Evolutionary conservation across 2,329 filamentous ascomycete genomes (phyloP).

Genomic region (Neonectria ditissima): DNA sequence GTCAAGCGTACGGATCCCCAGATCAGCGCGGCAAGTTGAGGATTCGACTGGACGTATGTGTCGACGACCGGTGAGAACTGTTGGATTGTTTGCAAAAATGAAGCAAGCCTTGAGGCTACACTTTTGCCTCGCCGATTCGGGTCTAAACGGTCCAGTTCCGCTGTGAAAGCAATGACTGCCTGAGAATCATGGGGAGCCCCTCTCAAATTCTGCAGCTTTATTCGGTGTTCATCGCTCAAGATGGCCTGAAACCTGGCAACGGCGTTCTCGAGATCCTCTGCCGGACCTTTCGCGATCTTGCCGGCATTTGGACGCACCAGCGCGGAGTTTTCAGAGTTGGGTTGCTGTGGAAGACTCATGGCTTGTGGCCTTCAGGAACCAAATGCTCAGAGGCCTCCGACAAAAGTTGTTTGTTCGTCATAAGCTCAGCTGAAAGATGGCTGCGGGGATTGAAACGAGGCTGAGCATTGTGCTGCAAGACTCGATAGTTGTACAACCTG

Average conservation of each 20-base stretch:
- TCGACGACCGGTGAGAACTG: conserved; percentile 31
- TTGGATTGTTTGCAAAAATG: conserved; percentile 30
- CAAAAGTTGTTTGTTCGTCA: too few relatives aligned
- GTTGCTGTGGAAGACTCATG: too few relatives aligned
- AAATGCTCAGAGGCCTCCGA: too few relatives aligned
- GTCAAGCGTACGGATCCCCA: conserved; percentile 31
- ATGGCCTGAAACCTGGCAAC: conserved; percentile 28
- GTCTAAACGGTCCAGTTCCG: conserved; percentile 21
- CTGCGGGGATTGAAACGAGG: too few relatives aligned
- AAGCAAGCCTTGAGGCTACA: conserved; percentile 21
- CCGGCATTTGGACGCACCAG: too few relatives aligned
- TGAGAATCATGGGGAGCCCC: conserved; percentile 18
- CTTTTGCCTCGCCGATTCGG: conserved; percentile 27
- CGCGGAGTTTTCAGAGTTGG: too few relatives aligned
- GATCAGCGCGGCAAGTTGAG: conserved; percentile 9
- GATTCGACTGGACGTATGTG: conserved; percentile 25
- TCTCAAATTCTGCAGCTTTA: conserved; percentile 21
- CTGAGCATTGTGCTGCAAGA: too few relatives aligned
- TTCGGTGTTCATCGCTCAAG: conserved; percentile 26
- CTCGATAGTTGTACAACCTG: too few relatives aligned
- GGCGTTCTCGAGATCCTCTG: background rate
- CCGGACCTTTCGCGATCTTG: too few relatives aligned
- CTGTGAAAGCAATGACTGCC: conserved; percentile 31
- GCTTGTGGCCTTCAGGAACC: too few relatives aligned
- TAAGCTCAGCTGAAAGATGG: too few relatives aligned